Base-by-base conservation (phyloP, 805 yeast species). In the Lachancea kluyveri region DNA sequence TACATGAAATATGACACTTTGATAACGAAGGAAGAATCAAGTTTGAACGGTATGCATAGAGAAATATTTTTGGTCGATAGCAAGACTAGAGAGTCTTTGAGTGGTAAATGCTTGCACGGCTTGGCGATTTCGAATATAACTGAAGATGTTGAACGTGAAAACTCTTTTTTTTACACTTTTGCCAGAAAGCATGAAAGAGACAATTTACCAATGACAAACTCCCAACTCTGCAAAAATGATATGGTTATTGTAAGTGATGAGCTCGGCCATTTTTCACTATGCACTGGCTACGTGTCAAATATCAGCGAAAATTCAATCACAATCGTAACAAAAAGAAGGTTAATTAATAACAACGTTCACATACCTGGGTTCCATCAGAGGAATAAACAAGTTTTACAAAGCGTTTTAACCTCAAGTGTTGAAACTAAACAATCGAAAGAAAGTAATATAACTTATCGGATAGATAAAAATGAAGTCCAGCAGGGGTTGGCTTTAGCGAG, bases 401-500 rank as follows among this genome's bases (percentile, higher is more conserved):
- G 79, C 23, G 75, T 71, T 7, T 49, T 76, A 23, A 28, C 24
- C 15, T 18, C 29, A 12, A 14, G 11, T 30, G 21, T 31, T 22
- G 18, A 26, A 11, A 28, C 44, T 6, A 21, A 31, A 16, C 42
- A 19, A n/a, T 4, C 21, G 6, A 16, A 25, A 3, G 21, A 16
- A 8, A 9, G 5, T 6, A n/a, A n/a, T n/a, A 22, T 50, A 1
- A 45, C 55, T 2, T 86, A 72, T 42, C 64, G 97, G 34, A 65
- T 88, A 16, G 97, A 90, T 52, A 77, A 74, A 48, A 94, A 87
- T 56, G 87, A 79, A 28, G 70, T 77, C 59, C 79, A 74, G 34
- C 77, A 73, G 43, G 87, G 88, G 0, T 67, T 88, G 66, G 73
- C 85, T 0, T 49, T 79, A 20, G 87, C 95, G 0, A 62, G 96